These are phyloP conservation scores for Gaultheria prostrata DNA, from an alignment of 148 eudicot species.

Conservation along the genomic window DNA sequence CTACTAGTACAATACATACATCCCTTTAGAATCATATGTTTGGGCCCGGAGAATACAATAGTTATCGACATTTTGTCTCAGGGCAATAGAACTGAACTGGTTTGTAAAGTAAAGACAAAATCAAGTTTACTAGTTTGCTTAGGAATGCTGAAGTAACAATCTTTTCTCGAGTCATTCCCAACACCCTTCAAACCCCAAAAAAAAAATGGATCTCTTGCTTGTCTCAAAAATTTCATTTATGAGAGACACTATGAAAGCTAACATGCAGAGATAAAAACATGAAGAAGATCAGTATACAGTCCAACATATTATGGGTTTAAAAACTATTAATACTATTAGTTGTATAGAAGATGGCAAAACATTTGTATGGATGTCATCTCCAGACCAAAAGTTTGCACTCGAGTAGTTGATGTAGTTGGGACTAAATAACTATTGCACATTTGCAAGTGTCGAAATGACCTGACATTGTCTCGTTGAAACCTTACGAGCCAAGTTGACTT, in stretches of 20 bases:
- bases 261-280: background rate
- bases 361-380: background rate
- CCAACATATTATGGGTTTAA: background rate
- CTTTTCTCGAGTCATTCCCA: slow-evolving; percentile 97
- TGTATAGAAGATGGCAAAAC: no score
- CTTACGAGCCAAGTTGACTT: slow-evolving; percentile 9
- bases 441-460: no score
- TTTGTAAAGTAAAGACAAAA: background rate
- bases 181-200: slow-evolving; percentile 44
- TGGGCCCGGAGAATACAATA: slow-evolving; percentile 48
- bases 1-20: slow-evolving; percentile 80
- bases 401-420: no score
- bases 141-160: slow-evolving; percentile 86
- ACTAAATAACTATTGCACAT: no score
- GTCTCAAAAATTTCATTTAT: background rate
- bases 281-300: background rate
- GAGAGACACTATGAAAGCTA: background rate
- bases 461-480: no score
- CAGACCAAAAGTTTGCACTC: no score
- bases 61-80: no score
- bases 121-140: slow-evolving; percentile 16
- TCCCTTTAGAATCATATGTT: slow-evolving; percentile 81
- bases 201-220: background rate
- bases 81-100: no score
- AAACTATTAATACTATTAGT: no score